Percentiles rank a stretch among this genome's conserved stretches.
Evolutionary conservation across 768 basidiomycete species (phyloP).

Genomic region (Phylloporus sp.): DNA sequence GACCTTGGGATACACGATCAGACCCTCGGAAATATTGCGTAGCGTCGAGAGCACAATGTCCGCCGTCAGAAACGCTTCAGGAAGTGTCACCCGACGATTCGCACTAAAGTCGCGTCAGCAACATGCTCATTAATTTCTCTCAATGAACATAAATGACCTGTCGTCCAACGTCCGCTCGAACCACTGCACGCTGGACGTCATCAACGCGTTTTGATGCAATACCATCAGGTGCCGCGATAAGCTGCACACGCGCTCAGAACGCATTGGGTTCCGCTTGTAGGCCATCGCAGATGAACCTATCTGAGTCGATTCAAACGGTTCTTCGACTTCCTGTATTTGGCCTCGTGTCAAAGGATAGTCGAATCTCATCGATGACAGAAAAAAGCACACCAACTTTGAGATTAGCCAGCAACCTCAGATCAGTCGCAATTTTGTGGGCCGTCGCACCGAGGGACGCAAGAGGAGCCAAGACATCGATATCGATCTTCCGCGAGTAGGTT

Average conservation of each 20-base stretch:
- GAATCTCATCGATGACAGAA: neutral
- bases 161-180: conserved; percentile 98
- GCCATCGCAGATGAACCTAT: conserved; percentile 98
- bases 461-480: conserved; percentile 86
- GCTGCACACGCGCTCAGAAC: conserved; percentile 94
- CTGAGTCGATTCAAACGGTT: conserved; percentile 98
- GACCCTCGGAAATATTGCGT: conserved; percentile 93
- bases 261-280: conserved; percentile 99
- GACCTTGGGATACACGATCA: conserved; percentile 99
- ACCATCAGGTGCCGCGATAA: conserved; percentile 95
- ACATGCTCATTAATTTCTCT: neutral
- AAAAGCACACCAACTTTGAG: conserved; percentile 55
- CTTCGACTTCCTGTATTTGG: conserved; percentile 77
- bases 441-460: conserved; percentile 89
- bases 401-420: conserved; percentile 89
- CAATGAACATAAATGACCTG: conserved; percentile 45
- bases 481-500: conserved; percentile 98
- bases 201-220: conserved; percentile 91
- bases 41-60: conserved; percentile 95
- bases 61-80: conserved; percentile 94
- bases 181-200: conserved; percentile 96
- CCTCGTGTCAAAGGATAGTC: conserved; percentile 1
- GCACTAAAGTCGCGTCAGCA: conserved; percentile 49
- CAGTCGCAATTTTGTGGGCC: conserved; percentile 97
- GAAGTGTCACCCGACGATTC: conserved; percentile 92